Evolutionary conservation across 805 yeast species (phyloP).

Genomic region (Candida loeiensis): DNA sequence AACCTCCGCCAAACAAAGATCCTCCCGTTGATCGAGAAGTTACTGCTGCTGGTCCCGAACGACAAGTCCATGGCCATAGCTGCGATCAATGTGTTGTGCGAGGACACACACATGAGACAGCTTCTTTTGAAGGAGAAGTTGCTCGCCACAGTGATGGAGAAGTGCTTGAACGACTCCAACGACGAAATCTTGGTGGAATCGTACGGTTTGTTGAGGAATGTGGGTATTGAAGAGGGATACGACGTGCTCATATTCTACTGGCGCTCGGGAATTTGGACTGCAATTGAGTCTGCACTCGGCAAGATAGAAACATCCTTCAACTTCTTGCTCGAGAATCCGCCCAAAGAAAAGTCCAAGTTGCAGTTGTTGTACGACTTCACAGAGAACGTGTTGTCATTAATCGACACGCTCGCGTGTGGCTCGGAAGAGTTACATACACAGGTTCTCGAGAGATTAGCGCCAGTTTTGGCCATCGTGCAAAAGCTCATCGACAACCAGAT

Average conservation of each 20-base stretch:
- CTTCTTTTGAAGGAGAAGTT: slow-evolving; percentile 68
- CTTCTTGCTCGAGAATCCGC: slow-evolving; percentile 29
- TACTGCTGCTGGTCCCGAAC: slow-evolving; percentile 59
- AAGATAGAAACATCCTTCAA: slow-evolving; percentile 50
- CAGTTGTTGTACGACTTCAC: slow-evolving; percentile 59
- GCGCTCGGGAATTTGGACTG: slow-evolving; percentile 74
- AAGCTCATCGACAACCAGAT: slow-evolving; percentile 35
- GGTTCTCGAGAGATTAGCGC: slow-evolving; percentile 46
- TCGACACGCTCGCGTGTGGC: slow-evolving; percentile 62
- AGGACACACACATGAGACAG: slow-evolving; percentile 61
- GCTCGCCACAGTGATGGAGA: slow-evolving; percentile 59
- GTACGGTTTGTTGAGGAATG: slow-evolving; percentile 74
- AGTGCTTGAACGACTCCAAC: slow-evolving; percentile 59
- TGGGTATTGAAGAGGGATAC: slow-evolving; percentile 84
- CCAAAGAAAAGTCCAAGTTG: slow-evolving; percentile 39
- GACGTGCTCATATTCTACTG: slow-evolving; percentile 71
- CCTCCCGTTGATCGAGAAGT: slow-evolving; percentile 62
- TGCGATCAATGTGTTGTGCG: slow-evolving; percentile 67
- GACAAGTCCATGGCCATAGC: slow-evolving; percentile 77
- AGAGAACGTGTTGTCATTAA: slow-evolving; percentile 69
- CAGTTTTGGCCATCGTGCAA: slow-evolving; percentile 35
- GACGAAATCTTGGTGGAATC: slow-evolving; percentile 79
- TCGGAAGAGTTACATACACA: slow-evolving; percentile 47
- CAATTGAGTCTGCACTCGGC: slow-evolving; percentile 48
- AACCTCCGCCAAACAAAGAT: slow-evolving; percentile 52